Percentiles rank a stretch among this genome's conserved stretches.
Conservation (phyloP, 768 basidiomycete species). For the Boletus rufocinnamomeus region DNA sequence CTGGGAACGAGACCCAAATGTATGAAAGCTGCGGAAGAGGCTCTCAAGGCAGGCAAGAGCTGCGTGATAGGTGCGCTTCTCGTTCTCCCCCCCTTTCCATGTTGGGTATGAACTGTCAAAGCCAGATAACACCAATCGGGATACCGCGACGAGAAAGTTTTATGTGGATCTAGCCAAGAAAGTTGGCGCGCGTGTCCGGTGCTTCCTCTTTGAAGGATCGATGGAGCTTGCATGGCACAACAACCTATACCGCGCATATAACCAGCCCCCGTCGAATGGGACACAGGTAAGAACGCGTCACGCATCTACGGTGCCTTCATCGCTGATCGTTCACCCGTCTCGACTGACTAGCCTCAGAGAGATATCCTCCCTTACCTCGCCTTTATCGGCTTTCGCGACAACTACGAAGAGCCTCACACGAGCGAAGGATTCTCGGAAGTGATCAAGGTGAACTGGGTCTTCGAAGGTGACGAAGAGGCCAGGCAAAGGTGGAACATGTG, state of each 20-base stretch:
- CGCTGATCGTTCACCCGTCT: not conserved
- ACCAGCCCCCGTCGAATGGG: constrained; percentile 45
- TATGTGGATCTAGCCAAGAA: constrained; percentile 72
- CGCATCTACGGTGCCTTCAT: not conserved
- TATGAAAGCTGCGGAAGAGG: constrained; percentile 59
- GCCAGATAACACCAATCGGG: constrained; percentile 91
- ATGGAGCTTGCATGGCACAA: constrained; percentile 92
- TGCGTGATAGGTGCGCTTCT: constrained; percentile 73
- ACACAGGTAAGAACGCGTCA: constrained; percentile 10
- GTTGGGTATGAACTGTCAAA: not conserved
- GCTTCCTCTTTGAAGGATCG: constrained; percentile 74
- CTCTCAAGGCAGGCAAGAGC: constrained; percentile 55
- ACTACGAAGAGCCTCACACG: constrained; percentile 64
- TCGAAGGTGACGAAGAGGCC: constrained; percentile 75
- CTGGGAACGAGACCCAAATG: constrained; percentile 78
- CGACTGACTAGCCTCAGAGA: constrained; percentile 43
- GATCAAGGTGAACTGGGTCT: constrained; percentile 76
- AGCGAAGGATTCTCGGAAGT: constrained; percentile 81
- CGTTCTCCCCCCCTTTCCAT: not conserved
- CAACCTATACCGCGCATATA: constrained; percentile 82
- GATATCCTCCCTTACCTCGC: constrained; percentile 60
- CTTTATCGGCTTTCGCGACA: constrained; percentile 56
- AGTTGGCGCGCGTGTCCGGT: constrained; percentile 56
- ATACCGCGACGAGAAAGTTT: constrained; percentile 61
- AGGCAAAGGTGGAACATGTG: constrained; percentile 77